A percentile compares a stretch with the other conserved stretches of the same genome.
Evolutionary conservation across 1,284 basidiomycete species (phyloP).

Genomic region (Fomitopsis schrenkii): DNA sequence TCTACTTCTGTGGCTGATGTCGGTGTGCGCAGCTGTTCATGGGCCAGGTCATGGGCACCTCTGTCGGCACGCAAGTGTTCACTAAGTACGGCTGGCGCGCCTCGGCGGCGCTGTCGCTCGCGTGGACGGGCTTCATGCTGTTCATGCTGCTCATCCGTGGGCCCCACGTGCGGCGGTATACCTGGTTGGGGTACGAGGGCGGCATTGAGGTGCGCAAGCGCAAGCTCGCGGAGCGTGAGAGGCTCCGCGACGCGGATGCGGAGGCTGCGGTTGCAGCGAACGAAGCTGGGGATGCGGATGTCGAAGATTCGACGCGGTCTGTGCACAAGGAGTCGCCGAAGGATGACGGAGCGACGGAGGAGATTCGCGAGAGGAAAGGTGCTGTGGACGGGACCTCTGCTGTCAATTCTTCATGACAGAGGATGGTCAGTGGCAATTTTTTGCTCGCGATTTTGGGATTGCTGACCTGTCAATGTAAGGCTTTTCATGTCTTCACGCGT

Average conservation of each 20-base stretch:
- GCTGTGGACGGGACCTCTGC: too few relatives aligned
- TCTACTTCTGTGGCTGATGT: neutral
- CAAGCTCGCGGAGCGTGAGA: conserved; percentile 3
- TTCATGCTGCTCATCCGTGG: conserved; percentile 39
- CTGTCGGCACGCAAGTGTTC: conserved; percentile 49
- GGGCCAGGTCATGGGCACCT: conserved; percentile 50
- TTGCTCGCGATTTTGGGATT: too few relatives aligned
- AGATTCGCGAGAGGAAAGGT: too few relatives aligned
- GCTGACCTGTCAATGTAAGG: too few relatives aligned
- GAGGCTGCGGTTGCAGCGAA: conserved; percentile 3
- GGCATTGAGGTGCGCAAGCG: conserved; percentile 27
- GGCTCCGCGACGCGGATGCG: neutral
- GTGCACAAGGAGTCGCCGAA: neutral
- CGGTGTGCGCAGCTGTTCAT: conserved; percentile 28
- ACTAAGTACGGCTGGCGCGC: conserved; percentile 48
- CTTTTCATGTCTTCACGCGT: too few relatives aligned
- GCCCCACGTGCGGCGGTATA: conserved; percentile 35
- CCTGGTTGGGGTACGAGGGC: conserved; percentile 38
- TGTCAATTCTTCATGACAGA: too few relatives aligned
- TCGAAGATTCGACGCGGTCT: neutral
- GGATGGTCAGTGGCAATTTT: too few relatives aligned
- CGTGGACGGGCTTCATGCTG: conserved; percentile 38
- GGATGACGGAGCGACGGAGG: too few relatives aligned
- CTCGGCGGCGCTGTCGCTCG: conserved; percentile 43
- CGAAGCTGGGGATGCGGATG: neutral